Base-by-base conservation (phyloP, 2,329 filamentous ascomycete species). In the Trematosphaeria pertusa region DNA sequence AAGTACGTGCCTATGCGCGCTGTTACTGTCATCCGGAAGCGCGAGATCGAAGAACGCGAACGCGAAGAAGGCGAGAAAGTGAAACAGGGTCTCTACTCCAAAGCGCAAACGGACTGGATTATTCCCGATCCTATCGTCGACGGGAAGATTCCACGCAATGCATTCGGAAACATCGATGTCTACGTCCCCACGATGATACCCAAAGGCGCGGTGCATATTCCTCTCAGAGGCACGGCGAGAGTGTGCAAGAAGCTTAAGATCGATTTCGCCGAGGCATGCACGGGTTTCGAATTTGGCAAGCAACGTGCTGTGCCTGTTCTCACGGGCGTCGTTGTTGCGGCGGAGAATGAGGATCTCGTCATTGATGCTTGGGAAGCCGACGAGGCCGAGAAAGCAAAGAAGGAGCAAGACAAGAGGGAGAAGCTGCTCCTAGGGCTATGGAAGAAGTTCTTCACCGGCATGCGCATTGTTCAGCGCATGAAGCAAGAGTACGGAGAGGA, bases 131-230 rank as follows among this genome's bases (percentile, higher is more conserved):
- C 92, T 0, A 96, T 97, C 45, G 72, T 84, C 50, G 82, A 96
- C 61, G 93, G 93, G 0, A 73, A 88, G 11, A 97, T 97, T 50
- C 94, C 94, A 0, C 95, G 94, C 71, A 99, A 99, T 61, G 85
- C 86, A 26, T 99, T 93, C 61, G 93, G 93, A 7, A 99, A 99
- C 58, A 97, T 99, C 52, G 94, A 99, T 69, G 84, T 96, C 43
- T 99, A 96, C 68, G 92, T 89, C 0, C 87, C 91, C 30, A 91
- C 90, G 52, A 97, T 99, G 94, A 87, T 95, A 19, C 94, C 94
- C 0, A 73, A 75, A 31, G 93, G 94, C 0, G 92, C 92, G 2
- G 82, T 88, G 0, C 94, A 99, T 67, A 80, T 97, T 2, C 91
- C 91, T 0, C 86, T 87, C 43, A 84, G 87, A 35, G 90, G 90